Conservation (phyloP, 2,329 filamentous ascomycete species). For the Cytospora mali region DNA sequence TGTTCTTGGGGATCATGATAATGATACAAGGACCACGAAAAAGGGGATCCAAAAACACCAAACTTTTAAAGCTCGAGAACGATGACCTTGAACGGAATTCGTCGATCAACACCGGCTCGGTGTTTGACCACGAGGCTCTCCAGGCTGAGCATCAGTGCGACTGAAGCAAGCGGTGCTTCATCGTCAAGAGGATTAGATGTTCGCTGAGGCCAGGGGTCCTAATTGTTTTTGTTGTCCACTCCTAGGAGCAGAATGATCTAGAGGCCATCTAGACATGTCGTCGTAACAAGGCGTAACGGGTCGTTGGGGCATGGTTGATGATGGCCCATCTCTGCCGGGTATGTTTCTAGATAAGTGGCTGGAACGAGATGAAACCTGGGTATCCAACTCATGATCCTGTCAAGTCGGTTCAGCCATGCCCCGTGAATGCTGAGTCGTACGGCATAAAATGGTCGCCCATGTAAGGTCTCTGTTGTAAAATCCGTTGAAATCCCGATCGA, state of each 20-base stretch:
- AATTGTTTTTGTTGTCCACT: slow-evolving; percentile 14
- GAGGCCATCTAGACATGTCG: slow-evolving; percentile 29
- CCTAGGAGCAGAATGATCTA: slow-evolving; percentile 26
- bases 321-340: slow-evolving; percentile 23
- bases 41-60: slow-evolving; percentile 18
- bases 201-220: slow-evolving; percentile 20
- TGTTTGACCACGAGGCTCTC: slow-evolving; percentile 15
- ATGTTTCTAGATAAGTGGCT: slow-evolving; percentile 23
- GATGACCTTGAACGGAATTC: background rate
- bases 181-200: slow-evolving; percentile 17
- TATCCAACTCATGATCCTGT: slow-evolving; percentile 27
- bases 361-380: slow-evolving; percentile 23
- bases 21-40: slow-evolving; percentile 23
- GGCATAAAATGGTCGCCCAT: slow-evolving; percentile 31
- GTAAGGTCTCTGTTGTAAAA: slow-evolving; percentile 25
- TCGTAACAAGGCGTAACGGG: slow-evolving; percentile 29
- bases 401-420: slow-evolving; percentile 29
- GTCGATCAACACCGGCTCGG: background rate
- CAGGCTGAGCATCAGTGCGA: slow-evolving; percentile 8
- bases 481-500: slow-evolving; percentile 24
- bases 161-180: slow-evolving; percentile 17
- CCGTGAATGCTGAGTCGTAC: slow-evolving; percentile 28
- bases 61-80: slow-evolving; percentile 13
- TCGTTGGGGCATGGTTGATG: slow-evolving; percentile 28
- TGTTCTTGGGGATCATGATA: slow-evolving; percentile 8